phyloP scores from a whole-genome alignment of 2,329 filamentous ascomycete genomes.

The Alternaria panax region DNA sequence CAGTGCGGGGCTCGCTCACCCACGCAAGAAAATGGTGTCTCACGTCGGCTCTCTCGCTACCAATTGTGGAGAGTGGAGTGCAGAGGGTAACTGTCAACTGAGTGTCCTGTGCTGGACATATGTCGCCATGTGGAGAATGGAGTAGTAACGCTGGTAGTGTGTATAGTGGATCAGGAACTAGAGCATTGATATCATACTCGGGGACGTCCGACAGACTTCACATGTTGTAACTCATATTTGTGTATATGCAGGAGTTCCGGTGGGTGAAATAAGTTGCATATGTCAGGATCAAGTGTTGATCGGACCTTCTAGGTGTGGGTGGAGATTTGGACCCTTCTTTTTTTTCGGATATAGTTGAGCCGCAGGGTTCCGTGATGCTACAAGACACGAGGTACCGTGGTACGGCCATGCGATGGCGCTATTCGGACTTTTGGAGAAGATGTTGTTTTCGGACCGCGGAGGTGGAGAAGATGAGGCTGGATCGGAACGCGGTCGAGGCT shows the following conservation, averaged over 20 bases:
- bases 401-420: slow-evolving; percentile 1
- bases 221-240: neutral
- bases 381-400: slow-evolving; percentile 1
- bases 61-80: slow-evolving; percentile 16
- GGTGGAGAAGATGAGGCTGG: neutral
- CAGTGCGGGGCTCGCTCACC: slow-evolving; percentile 2
- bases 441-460: slow-evolving; percentile 7
- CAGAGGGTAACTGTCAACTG: slow-evolving; percentile 2
- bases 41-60: slow-evolving; percentile 2
- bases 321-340: neutral
- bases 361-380: slow-evolving; percentile 9
- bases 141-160: slow-evolving; percentile 7
- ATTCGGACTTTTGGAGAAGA: neutral
- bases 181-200: slow-evolving; percentile 12
- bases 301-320: slow-evolving; percentile 7
- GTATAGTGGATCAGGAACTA: neutral
- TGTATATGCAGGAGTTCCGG: neutral
- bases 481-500: neutral
- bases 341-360: slow-evolving; percentile 9
- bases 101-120: slow-evolving; percentile 2
- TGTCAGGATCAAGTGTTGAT: slow-evolving; percentile 1
- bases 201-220: slow-evolving; percentile 2
- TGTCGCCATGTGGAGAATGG: slow-evolving; percentile 14
- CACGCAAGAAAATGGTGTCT: neutral
- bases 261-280: neutral